Conservation (phyloP, 2,329 filamentous ascomycete species). For the Talaromyces sp. region DNA sequence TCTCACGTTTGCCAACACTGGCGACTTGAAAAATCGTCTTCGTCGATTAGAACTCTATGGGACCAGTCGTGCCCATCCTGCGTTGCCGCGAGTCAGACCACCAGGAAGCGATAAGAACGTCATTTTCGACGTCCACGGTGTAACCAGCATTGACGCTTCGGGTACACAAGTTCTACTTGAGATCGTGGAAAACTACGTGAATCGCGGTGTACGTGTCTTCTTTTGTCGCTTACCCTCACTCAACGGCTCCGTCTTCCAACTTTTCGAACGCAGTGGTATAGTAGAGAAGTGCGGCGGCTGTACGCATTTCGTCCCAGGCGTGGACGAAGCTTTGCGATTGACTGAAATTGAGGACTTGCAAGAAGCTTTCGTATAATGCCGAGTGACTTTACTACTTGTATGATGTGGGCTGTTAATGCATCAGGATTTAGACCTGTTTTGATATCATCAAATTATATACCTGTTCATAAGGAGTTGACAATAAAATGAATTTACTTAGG, state of each 20-base stretch:
- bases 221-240: slow-evolving; percentile 53
- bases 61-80: slow-evolving; percentile 78
- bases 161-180: slow-evolving; percentile 87
- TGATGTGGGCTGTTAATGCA: no score
- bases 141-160: slow-evolving; percentile 88
- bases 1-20: slow-evolving; percentile 94
- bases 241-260: slow-evolving; percentile 59
- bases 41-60: slow-evolving; percentile 84
- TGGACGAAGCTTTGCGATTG: slow-evolving; percentile 77
- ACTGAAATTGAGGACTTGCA: slow-evolving; percentile 64
- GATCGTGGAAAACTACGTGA: slow-evolving; percentile 78
- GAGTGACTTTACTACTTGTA: no score
- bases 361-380: slow-evolving; percentile 5
- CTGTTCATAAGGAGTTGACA: not conserved
- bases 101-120: slow-evolving; percentile 85
- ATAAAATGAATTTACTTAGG: not conserved
- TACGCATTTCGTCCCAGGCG: slow-evolving; percentile 73
- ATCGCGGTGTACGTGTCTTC: slow-evolving; percentile 61
- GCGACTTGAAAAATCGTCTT: slow-evolving; percentile 79
- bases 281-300: slow-evolving; percentile 75
- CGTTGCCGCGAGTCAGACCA: slow-evolving; percentile 71
- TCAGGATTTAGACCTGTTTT: not conserved
- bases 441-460: not conserved
- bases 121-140: slow-evolving; percentile 97
- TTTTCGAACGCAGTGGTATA: slow-evolving; percentile 78